A percentile compares a stretch with the other conserved stretches of the same genome.
These are phyloP conservation scores for Ophiocordyceps unilateralis DNA, from an alignment of 2,329 filamentous ascomycete genomes.

Conservation along the genomic window DNA sequence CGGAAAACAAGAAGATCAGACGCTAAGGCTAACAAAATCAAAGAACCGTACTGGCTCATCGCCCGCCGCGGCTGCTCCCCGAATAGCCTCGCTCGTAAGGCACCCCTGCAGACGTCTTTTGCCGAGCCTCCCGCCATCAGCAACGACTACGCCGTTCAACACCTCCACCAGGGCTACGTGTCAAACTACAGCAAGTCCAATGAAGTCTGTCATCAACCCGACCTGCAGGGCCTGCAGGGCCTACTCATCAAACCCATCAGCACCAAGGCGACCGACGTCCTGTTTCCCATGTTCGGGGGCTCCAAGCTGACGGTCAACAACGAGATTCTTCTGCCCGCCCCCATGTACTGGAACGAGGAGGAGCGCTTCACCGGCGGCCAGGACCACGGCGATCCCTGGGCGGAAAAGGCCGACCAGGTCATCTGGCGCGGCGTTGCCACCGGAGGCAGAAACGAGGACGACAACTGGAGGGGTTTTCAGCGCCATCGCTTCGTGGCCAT, in stretches of 20 bases:
- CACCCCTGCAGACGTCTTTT: slow-evolving; percentile 25
- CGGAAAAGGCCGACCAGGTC: slow-evolving; percentile 33
- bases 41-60: slow-evolving; percentile 37
- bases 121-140: slow-evolving; percentile 26
- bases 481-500: slow-evolving; percentile 53
- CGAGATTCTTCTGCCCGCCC: slow-evolving; percentile 46
- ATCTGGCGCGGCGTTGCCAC: slow-evolving; percentile 51
- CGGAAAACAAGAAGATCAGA: not conserved
- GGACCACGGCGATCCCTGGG: slow-evolving; percentile 38
- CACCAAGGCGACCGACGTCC: slow-evolving; percentile 31
- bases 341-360: slow-evolving; percentile 45
- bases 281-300: slow-evolving; percentile 44
- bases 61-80: slow-evolving; percentile 44
- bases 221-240: slow-evolving; percentile 32
- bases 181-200: slow-evolving; percentile 39
- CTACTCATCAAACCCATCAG: slow-evolving; percentile 37
- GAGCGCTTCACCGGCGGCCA: slow-evolving; percentile 39
- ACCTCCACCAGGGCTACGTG: slow-evolving; percentile 29
- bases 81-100: slow-evolving; percentile 38
- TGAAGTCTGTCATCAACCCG: slow-evolving; percentile 42
- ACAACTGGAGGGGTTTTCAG: slow-evolving; percentile 52
- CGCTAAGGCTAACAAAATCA: not conserved
- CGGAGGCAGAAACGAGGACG: slow-evolving; percentile 30
- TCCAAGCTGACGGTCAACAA: slow-evolving; percentile 46
- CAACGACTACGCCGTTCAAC: slow-evolving; percentile 21